Conservation (phyloP, 352 stramenopile species). For the Globisporangium solare region DNA sequence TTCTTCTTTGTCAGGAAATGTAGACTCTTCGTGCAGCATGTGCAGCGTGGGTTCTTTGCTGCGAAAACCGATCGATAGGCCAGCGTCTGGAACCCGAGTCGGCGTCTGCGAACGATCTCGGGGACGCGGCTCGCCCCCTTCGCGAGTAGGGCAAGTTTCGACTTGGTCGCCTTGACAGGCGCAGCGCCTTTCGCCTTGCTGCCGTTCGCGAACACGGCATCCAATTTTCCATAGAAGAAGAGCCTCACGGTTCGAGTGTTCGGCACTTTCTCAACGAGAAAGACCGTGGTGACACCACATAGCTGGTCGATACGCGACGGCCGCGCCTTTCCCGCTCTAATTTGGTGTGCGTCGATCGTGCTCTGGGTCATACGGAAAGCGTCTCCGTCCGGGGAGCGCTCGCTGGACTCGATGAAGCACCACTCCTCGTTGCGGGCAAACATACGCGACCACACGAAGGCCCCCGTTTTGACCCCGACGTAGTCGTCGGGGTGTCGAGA, state of each 20-base stretch:
- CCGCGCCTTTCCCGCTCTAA: constrained; percentile 24
- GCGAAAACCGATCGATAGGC: constrained; percentile 14
- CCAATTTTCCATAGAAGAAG: constrained; percentile 29
- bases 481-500: constrained; percentile 16
- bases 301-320: constrained; percentile 36
- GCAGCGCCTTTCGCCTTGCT: constrained; percentile 1
- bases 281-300: constrained; percentile 23
- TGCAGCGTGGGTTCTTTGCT: constrained; percentile 31
- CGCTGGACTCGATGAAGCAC: constrained; percentile 44
- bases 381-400: constrained; percentile 6
- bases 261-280: constrained; percentile 24
- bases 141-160: constrained; percentile 21
- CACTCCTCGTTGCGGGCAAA: constrained; percentile 38
- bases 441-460: constrained; percentile 30
- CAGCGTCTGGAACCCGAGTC: constrained; percentile 31
- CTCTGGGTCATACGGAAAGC: constrained; percentile 27
- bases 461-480: constrained; percentile 33
- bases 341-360: constrained; percentile 24
- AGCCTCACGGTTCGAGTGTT: constrained; percentile 18
- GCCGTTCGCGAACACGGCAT: neutral
- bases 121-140: constrained; percentile 23
- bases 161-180: constrained; percentile 21
- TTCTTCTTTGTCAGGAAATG: constrained; percentile 25
- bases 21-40: constrained; percentile 41
- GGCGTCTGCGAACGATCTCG: constrained; percentile 25